Conservation (phyloP, 2,329 filamentous ascomycete species). For the Beauveria australis region DNA sequence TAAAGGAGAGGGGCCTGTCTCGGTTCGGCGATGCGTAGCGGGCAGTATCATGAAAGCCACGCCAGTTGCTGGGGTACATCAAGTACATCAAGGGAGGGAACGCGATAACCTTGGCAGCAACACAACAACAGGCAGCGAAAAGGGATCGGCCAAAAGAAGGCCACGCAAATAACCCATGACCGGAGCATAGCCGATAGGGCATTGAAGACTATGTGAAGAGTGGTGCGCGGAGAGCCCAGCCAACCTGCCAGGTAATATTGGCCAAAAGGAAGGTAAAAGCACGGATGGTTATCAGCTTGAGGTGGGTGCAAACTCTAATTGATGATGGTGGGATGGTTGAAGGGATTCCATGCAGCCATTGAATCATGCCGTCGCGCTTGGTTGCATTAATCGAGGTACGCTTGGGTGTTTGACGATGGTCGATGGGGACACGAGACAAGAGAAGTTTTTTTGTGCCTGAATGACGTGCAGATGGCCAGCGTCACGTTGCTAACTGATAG, state of each 20-base stretch:
- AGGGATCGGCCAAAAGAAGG: neutral
- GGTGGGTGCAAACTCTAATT: neutral
- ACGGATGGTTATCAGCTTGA: neutral
- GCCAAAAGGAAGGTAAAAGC: no score
- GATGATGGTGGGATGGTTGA: neutral
- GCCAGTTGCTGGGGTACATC: no score
- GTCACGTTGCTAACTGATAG: neutral
- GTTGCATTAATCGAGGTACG: neutral
- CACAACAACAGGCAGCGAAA: neutral
- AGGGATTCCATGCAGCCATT: neutral
- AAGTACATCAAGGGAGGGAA: no score
- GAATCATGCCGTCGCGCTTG: neutral
- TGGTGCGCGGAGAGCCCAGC: no score
- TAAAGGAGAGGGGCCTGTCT: neutral
- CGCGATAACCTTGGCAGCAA: no score
- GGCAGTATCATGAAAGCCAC: no score
- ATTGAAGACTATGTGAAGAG: neutral
- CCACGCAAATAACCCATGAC: neutral
- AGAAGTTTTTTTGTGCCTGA: neutral
- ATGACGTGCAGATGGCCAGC: neutral
- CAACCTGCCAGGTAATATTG: no score
- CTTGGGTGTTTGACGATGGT: neutral
- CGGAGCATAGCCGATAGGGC: neutral
- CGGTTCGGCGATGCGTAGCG: neutral
- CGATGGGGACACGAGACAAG: neutral